Conservation (phyloP, 1,139 yeast genomes). For the Geotrichum bryndzae region DNA sequence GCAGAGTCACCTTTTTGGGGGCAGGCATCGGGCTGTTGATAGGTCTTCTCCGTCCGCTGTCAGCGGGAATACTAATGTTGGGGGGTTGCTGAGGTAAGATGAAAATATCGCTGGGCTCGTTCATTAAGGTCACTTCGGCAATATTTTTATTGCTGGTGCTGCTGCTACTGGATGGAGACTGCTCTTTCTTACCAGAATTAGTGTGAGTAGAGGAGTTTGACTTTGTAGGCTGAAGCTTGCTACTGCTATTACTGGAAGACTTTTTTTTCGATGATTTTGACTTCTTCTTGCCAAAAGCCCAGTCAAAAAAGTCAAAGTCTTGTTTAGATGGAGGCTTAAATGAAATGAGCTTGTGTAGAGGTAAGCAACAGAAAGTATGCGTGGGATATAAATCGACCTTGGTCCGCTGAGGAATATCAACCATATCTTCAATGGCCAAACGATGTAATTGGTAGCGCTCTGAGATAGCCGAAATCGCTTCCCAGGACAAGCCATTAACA, state of each 20-base stretch:
- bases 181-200: neutral
- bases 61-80: neutral
- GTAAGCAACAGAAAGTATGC: conserved; percentile 48
- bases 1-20: conserved; percentile 4
- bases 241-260: neutral
- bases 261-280: conserved; percentile 1
- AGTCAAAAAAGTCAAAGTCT: conserved; percentile 9
- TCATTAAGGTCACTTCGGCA: neutral
- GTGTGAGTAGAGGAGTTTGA: conserved; percentile 3
- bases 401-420: conserved; percentile 53
- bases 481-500: conserved; percentile 53
- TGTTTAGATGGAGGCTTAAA: conserved; percentile 18
- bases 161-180: neutral
- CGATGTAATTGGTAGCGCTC: conserved; percentile 42
- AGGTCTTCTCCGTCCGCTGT: conserved; percentile 1
- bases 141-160: neutral
- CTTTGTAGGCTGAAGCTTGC: conserved; percentile 4
- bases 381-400: conserved; percentile 46
- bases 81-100: neutral
- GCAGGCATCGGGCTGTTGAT: neutral
- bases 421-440: conserved; percentile 51
- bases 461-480: conserved; percentile 43
- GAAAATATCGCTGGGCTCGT: neutral
- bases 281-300: conserved; percentile 6
- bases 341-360: conserved; percentile 43